Base-by-base conservation (phyloP, 2,329 filamentous ascomycete genomes). In the Simplicillium sp. region DNA sequence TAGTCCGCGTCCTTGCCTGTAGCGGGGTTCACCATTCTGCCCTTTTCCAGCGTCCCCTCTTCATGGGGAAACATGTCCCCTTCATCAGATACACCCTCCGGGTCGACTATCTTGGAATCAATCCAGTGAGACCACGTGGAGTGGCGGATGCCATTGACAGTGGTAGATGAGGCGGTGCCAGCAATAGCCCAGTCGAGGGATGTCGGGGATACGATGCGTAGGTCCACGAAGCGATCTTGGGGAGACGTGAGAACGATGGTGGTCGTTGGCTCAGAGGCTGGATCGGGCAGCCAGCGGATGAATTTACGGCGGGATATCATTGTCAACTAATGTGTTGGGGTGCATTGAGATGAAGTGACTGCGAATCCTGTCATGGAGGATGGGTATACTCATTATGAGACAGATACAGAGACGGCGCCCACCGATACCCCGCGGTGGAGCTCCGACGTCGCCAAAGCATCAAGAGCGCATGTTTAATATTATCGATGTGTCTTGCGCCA, bases 121-220 rank as follows among this genome's bases (percentile, higher is more conserved):
- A 84, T 62, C 70, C 73, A 75, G 55, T 84, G 80, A 3, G 55
- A 54, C 71, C 78, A 84, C 0, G 52, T 57, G 0, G 65, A 64
- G 48, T 63, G 65, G 1, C 51, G 55, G 36, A 58, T 42, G 35
- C 54, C 54, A 31, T 60, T 50, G 4, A 51, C 45, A 11, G 46
- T 44, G 20, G 49, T 46, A 1, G 64, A 68, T 0, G 61, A 63
- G 0, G 75, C 74, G 1, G 58, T 66, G 2, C 80, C 80, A 0
- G 73, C 75, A 48, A 84, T 80, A 4, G 72, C 80, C 81, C 81
- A 84, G 49, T 84, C 78, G 2, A 84, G 63, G 1, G 62, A 51
- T 14, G 56, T 47, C 5, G 38, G 37, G 7, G 44, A 25, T 14
- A 47, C 33, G 13, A 25, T 16, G 13, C 34, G 47, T 9, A 16